Evolutionary conservation across 345 rosid genomes (phyloP).

Genomic region (Citrus sp.): DNA sequence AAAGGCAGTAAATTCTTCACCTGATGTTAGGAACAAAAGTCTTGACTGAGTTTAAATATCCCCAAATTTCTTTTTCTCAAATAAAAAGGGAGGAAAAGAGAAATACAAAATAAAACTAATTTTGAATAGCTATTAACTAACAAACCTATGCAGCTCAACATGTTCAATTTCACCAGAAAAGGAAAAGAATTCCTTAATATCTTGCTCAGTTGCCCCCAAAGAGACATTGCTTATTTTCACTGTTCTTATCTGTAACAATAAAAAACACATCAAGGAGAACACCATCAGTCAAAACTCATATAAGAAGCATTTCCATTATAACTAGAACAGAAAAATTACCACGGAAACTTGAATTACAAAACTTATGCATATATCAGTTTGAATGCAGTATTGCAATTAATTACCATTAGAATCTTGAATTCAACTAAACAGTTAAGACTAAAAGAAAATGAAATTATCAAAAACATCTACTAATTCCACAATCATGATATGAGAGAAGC

Average conservation of each 20-base stretch:
- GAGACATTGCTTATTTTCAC: constrained; percentile 82
- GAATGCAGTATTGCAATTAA: neutral
- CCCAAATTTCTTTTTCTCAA: neutral
- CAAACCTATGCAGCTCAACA: constrained; percentile 62
- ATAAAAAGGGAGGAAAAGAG: neutral
- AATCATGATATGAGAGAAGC: neutral
- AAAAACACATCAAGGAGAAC: neutral
- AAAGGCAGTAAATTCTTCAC: neutral
- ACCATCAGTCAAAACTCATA: neutral
- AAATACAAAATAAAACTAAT: neutral
- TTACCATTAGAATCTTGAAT: no score
- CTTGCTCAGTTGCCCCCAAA: constrained; percentile 61
- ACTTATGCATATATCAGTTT: neutral
- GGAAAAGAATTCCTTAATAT: constrained; percentile 88
- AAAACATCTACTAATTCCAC: neutral
- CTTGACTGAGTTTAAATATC: neutral
- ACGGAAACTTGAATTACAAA: neutral
- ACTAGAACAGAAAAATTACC: neutral
- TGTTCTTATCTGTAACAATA: constrained; percentile 46
- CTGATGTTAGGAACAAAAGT: neutral
- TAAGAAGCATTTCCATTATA: neutral
- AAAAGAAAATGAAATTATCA: neutral
- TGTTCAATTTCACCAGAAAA: constrained; percentile 84
- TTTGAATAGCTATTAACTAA: neutral
- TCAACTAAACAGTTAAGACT: neutral